Conservation (phyloP, 345 rosid genomes). For the Populus nigra region DNA sequence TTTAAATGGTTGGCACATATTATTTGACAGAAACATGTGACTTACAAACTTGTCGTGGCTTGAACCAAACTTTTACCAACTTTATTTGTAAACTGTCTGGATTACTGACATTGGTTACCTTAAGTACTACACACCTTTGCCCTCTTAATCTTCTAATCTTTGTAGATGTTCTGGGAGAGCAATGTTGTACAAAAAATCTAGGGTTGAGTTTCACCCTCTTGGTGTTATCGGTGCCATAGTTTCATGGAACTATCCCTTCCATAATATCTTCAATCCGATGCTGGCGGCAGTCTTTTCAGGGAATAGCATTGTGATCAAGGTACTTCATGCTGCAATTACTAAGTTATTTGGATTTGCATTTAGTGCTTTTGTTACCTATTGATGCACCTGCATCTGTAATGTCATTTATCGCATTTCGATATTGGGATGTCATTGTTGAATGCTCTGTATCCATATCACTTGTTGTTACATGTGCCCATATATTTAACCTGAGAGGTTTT, state of each 20-base stretch:
- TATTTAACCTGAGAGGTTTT: background rate
- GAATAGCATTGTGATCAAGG: conserved; percentile 91
- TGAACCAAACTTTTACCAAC: background rate
- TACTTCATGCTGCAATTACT: conserved; percentile 15
- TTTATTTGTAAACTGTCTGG: background rate
- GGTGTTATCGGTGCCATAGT: conserved; percentile 97
- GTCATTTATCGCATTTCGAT: conserved; percentile 7
- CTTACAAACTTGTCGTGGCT: background rate
- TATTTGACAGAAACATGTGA: background rate
- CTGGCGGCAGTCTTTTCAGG: conserved; percentile 96
- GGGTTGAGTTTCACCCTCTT: conserved; percentile 90
- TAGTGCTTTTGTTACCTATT: background rate
- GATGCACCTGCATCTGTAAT: conserved; percentile 5
- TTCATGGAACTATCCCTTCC: conserved; percentile 99
- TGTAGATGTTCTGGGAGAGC: conserved; percentile 92
- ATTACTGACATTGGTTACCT: background rate
- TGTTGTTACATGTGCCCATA: background rate
- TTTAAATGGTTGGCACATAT: background rate
- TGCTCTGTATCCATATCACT: conserved; percentile 10
- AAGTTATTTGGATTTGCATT: background rate
- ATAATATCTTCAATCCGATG: conserved; percentile 96
- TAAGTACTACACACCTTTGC: background rate
- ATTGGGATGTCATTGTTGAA: conserved; percentile 1
- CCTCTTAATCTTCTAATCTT: background rate
- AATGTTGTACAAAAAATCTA: conserved; percentile 86